A percentile compares a stretch with the other conserved stretches of the same genome.
Conservation (phyloP, 1,284 basidiomycete species). For the Athelia sp. region DNA sequence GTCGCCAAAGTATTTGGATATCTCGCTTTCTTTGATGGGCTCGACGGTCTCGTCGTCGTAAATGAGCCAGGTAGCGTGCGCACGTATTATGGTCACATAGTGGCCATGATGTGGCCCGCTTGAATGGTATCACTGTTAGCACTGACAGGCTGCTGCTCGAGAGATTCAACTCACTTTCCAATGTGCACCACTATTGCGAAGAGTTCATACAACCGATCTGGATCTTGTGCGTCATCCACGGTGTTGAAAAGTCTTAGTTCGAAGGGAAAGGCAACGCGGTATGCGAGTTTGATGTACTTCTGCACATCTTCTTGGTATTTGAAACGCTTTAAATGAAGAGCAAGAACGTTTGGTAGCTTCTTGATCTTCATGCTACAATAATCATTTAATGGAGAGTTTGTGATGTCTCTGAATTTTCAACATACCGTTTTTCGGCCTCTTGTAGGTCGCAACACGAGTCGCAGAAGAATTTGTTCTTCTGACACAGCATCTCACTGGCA, state of each 20-base stretch:
- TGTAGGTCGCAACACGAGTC: constrained; percentile 95
- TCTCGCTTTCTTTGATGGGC: constrained; percentile 84
- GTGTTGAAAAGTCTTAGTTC: constrained; percentile 96
- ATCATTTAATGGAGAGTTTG: constrained; percentile 6
- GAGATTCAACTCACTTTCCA: constrained; percentile 69
- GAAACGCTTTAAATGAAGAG: constrained; percentile 96
- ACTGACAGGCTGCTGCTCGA: constrained; percentile 8
- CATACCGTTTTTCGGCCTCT: constrained; percentile 94
- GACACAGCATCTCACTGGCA: constrained; percentile 96
- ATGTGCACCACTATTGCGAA: constrained; percentile 98
- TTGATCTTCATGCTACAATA: constrained; percentile 92
- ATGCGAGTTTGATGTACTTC: constrained; percentile 90
- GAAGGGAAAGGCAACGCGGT: constrained; percentile 94
- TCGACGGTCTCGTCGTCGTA: constrained; percentile 96
- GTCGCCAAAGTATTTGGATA: constrained; percentile 93
- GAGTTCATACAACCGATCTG: constrained; percentile 87
- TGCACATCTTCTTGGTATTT: constrained; percentile 91
- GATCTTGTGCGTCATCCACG: constrained; percentile 87
- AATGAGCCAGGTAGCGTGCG: constrained; percentile 81
- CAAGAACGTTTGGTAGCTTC: constrained; percentile 89
- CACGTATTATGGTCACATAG: constrained; percentile 93
- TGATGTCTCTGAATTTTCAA: constrained; percentile 8
- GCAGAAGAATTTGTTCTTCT: constrained; percentile 98
- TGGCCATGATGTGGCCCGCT: constrained; percentile 97
- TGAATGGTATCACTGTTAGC: constrained; percentile 12